Conservation (phyloP, 306 rosid genomes). For the Vicia faba region DNA sequence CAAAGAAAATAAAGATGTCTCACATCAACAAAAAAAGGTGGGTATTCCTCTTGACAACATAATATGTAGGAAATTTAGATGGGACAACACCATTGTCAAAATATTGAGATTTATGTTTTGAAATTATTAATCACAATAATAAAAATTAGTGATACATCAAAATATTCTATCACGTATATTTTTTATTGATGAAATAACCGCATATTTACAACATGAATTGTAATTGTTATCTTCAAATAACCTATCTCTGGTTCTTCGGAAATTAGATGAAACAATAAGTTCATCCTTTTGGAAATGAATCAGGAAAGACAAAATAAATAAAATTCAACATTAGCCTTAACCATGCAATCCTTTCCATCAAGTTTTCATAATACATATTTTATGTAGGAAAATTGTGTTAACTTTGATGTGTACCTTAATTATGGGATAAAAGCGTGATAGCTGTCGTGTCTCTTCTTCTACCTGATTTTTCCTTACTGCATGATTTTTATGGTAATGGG, state of each 20-base stretch:
- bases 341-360: slow-evolving; percentile 8
- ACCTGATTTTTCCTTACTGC: slow-evolving; percentile 76
- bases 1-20: no score
- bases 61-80: no score
- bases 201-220: slow-evolving; percentile 14
- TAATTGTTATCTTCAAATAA: slow-evolving; percentile 21
- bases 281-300: slow-evolving; percentile 20
- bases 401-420: slow-evolving; percentile 66
- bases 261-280: slow-evolving; percentile 21
- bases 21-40: no score
- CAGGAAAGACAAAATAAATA: no score
- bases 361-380: slow-evolving; percentile 22
- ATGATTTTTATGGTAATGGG: slow-evolving; percentile 70
- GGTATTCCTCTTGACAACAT: no score
- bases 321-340: no score
- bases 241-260: slow-evolving; percentile 19
- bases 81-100: no score
- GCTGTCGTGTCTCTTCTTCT: slow-evolving; percentile 76
- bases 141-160: no score
- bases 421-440: slow-evolving; percentile 87
- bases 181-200: no score
- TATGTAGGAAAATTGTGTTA: slow-evolving; percentile 10
- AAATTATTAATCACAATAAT: no score
- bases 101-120: no score
- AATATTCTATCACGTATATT: no score